Percentiles rank a stretch among this genome's conserved stretches.
These are phyloP conservation scores for Globisporangium carolinianum DNA, from an alignment of 352 stramenopile genomes.

Conservation along the genomic window DNA sequence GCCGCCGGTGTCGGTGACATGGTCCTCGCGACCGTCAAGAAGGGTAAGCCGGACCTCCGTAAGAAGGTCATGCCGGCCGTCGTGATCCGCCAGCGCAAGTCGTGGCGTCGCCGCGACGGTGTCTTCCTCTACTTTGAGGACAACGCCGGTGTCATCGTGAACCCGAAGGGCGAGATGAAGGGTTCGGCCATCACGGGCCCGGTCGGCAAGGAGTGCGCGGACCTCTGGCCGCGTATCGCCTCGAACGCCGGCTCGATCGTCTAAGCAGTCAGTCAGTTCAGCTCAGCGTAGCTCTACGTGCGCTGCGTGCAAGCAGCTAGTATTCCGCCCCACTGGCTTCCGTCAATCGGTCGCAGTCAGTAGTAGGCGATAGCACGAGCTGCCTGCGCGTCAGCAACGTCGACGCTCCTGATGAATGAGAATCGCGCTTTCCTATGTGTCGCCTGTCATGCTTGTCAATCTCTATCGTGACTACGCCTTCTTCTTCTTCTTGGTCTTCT, in stretches of 20 bases:
- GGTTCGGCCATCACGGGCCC: conserved; percentile 98
- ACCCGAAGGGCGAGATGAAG: conserved; percentile 99
- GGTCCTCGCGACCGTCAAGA: conserved; percentile 99
- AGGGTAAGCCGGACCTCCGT: conserved; percentile 99
- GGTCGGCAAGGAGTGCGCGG: conserved; percentile 99
- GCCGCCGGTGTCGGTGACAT: conserved; percentile 98
- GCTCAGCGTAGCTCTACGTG: neutral
- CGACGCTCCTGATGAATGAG: conserved; percentile 15
- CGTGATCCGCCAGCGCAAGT: conserved; percentile 99
- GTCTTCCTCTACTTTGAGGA: conserved; percentile 99
- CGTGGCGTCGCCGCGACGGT: conserved; percentile 98
- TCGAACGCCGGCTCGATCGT: conserved; percentile 99
- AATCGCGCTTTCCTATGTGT: conserved; percentile 23
- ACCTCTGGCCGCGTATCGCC: conserved; percentile 99
- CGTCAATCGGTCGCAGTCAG: neutral
- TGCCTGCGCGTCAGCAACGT: neutral
- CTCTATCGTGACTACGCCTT: neutral
- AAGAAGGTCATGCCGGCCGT: conserved; percentile 99
- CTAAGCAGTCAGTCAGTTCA: conserved; percentile 61
- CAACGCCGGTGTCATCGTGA: conserved; percentile 99
- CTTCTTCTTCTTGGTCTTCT: conserved; percentile 82
- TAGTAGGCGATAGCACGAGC: neutral
- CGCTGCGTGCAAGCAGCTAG: neutral
- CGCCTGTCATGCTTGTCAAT: neutral
- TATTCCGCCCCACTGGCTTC: too few species aligned